Percentiles rank a stretch among this genome's conserved stretches.
Conservation (phyloP, 139 green algal genomes). For the Chlorella sp. region DNA sequence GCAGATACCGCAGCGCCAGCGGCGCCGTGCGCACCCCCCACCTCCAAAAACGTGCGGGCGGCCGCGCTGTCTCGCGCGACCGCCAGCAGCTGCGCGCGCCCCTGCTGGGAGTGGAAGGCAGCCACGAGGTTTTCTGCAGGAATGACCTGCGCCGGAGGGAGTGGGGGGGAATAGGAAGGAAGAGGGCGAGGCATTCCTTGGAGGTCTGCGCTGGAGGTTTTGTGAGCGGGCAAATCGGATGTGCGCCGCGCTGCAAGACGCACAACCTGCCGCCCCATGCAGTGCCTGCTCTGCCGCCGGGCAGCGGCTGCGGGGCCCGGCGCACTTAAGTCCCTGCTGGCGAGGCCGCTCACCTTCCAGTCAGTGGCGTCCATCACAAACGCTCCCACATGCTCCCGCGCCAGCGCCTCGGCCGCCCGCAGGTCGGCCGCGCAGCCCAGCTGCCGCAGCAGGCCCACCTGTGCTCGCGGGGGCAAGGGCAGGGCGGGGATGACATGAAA, state of each 20-base stretch:
- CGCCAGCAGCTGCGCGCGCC: conserved; percentile 60
- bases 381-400: not conserved
- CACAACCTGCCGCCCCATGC: not conserved
- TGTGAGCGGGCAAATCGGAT: not conserved
- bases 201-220: not conserved
- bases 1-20: not conserved
- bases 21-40: conserved; percentile 57
- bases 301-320: not conserved
- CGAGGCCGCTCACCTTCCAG: not conserved
- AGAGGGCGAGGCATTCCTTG: not conserved
- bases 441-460: conserved; percentile 8
- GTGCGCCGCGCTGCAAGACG: not conserved
- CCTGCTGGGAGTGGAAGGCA: conserved; percentile 44
- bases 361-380: conserved; percentile 13
- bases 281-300: not conserved
- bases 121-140: conserved; percentile 94
- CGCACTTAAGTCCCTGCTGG: not conserved
- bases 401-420: conserved; percentile 13
- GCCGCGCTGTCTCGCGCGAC: conserved; percentile 47
- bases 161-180: not conserved
- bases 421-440: conserved; percentile 3
- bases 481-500: not conserved
- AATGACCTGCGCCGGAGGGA: conserved; percentile 72
- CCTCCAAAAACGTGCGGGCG: conserved; percentile 70
- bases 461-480: not conserved